phyloP scores from a whole-genome alignment of 306 rosid genomes.

The Vicia villosa region DNA sequence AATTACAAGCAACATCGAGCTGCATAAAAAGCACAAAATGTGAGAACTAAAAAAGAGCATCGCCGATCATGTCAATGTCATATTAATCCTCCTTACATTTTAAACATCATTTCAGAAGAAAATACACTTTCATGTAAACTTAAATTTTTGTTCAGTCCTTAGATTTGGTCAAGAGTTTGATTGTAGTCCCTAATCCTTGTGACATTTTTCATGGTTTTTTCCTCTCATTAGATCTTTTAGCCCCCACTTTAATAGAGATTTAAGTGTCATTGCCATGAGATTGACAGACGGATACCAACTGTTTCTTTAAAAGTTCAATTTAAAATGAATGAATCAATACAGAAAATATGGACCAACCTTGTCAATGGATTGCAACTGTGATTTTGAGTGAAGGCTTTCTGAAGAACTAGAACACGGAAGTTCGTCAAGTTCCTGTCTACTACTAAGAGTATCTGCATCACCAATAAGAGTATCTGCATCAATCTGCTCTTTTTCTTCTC shows the following conservation, averaged over 20 bases:
- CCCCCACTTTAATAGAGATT: neutral
- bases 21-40: constrained; percentile 40
- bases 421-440: constrained; percentile 37
- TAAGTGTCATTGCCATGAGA: neutral
- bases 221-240: neutral
- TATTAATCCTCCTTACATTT: neutral
- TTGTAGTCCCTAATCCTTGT: neutral
- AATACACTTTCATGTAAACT: neutral
- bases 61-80: neutral
- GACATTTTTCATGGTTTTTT: neutral
- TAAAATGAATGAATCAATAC: constrained; percentile 23
- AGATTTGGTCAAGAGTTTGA: neutral
- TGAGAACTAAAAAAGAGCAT: neutral
- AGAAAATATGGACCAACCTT: constrained; percentile 46
- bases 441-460: constrained; percentile 31
- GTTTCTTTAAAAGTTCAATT: constrained; percentile 4
- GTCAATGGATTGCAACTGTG: constrained; percentile 37
- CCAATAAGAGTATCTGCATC: constrained; percentile 34
- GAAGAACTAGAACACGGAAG: constrained; percentile 43
- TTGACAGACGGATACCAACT: neutral
- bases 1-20: constrained; percentile 42
- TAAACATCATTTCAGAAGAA: constrained; percentile 9
- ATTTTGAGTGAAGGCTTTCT: constrained; percentile 40
- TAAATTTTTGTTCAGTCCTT: neutral
- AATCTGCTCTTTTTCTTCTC: constrained; percentile 35